Percentiles rank a stretch among this genome's conserved stretches.
Conservation (phyloP, 805 yeast species). For the Lachancea lanzarotensis region DNA sequence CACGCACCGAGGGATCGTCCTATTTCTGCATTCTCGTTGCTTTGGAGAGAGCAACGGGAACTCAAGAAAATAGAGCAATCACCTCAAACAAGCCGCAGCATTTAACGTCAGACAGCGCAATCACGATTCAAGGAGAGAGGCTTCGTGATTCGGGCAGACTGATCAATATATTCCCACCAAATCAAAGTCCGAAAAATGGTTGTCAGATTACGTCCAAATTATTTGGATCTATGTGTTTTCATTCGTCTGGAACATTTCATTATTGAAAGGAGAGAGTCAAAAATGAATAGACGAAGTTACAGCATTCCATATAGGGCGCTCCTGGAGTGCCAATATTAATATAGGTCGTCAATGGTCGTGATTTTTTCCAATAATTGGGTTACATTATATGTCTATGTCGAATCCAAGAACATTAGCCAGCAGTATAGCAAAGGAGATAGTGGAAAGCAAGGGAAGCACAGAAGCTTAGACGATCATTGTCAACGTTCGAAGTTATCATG, state of each 20-base stretch:
- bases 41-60: constrained; percentile 8
- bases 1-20: constrained; percentile 3
- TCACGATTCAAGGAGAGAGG: constrained; percentile 9
- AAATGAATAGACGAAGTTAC: background rate
- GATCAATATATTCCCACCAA: background rate
- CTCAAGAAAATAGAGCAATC: background rate
- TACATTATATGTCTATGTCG: background rate
- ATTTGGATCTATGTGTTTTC: background rate
- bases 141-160: background rate
- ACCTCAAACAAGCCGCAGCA: constrained; percentile 6
- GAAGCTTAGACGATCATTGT: too few species aligned
- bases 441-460: too few species aligned
- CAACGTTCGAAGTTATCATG: too few species aligned
- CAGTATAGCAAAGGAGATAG: too few species aligned
- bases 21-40: background rate
- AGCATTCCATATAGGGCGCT: background rate
- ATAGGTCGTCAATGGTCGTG: background rate
- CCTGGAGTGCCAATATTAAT: background rate
- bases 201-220: background rate
- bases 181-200: background rate
- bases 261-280: background rate
- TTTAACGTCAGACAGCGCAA: background rate
- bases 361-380: background rate
- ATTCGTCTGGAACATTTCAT: background rate
- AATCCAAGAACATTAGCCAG: background rate